phyloP scores from a whole-genome alignment of 768 basidiomycete genomes.

The Clavaria fumosa region DNA sequence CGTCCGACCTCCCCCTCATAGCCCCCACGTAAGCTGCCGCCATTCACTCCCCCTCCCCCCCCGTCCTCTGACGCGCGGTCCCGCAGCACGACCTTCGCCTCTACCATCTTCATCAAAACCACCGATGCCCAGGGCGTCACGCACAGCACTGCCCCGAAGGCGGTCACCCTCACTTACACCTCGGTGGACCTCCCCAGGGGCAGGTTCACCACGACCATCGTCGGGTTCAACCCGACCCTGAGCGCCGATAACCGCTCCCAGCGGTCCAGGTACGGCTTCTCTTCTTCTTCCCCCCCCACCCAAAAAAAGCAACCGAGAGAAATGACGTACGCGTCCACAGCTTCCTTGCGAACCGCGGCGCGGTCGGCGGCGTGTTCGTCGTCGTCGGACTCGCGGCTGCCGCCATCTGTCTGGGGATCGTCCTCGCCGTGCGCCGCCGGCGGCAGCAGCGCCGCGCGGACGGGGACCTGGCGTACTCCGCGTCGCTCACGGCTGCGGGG shows the following conservation, averaged over 20 bases:
- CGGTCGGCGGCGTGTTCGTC: slow-evolving; percentile 83
- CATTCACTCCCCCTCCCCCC: too few relatives aligned
- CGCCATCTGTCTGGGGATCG: slow-evolving; percentile 49
- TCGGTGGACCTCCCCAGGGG: slow-evolving; percentile 39
- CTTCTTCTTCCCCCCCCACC: neutral
- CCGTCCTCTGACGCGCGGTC: slow-evolving; percentile 6
- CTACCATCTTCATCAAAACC: slow-evolving; percentile 39
- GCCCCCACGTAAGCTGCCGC: slow-evolving; percentile 6
- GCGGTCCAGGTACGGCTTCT: slow-evolving; percentile 19
- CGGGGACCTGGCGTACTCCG: slow-evolving; percentile 57
- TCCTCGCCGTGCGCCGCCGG: slow-evolving; percentile 56
- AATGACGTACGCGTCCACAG: too few relatives aligned
- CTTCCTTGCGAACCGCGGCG: slow-evolving; percentile 81
- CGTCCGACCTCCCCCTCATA: neutral
- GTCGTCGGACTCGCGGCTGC: slow-evolving; percentile 76
- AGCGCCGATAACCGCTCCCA: slow-evolving; percentile 29
- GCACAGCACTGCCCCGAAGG: slow-evolving; percentile 34
- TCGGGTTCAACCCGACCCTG: slow-evolving; percentile 59
- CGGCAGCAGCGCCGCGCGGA: slow-evolving; percentile 46
- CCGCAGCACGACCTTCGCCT: slow-evolving; percentile 36
- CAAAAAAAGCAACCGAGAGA: slow-evolving; percentile 2
- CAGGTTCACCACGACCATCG: slow-evolving; percentile 42
- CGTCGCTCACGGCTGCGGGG: too few relatives aligned
- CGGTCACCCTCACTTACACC: slow-evolving; percentile 40
- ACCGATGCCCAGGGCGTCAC: slow-evolving; percentile 40